Evolutionary conservation across 192 early-diverging fungal genomes (phyloP).

Genomic region (Coemansia sp.): DNA sequence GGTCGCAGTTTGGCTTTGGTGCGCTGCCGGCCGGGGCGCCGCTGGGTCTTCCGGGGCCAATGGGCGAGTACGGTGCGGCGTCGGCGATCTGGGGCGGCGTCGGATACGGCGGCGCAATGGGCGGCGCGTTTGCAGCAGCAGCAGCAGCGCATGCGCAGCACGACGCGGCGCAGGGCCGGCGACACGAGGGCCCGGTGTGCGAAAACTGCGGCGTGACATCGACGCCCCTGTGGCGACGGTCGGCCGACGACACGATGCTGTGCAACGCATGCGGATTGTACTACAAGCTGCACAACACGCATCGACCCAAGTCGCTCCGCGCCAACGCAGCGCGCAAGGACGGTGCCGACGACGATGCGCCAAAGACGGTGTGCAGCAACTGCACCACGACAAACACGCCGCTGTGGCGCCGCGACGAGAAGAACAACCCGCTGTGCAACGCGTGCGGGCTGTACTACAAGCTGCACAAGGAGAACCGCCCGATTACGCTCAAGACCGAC

Average conservation of each 20-base stretch:
- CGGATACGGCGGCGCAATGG: conserved; percentile 34
- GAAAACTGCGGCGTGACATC: conserved; percentile 78
- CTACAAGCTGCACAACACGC: conserved; percentile 84
- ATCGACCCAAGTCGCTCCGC: conserved; percentile 83
- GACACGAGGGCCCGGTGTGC: conserved; percentile 57
- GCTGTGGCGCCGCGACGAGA: conserved; percentile 89
- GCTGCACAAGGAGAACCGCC: conserved; percentile 91
- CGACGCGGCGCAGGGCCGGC: conserved; percentile 13
- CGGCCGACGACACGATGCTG: conserved; percentile 79
- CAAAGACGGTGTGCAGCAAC: conserved; percentile 66
- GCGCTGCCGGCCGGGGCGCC: conserved; percentile 28
- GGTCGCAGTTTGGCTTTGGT: conserved; percentile 49
- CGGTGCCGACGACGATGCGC: conserved; percentile 34
- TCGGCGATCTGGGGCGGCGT: conserved; percentile 46
- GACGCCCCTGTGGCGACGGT: conserved; percentile 91
- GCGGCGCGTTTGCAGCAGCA: neutral
- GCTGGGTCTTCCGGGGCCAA: conserved; percentile 29
- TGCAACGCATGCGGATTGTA: conserved; percentile 99
- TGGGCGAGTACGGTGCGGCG: conserved; percentile 33
- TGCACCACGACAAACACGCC: conserved; percentile 87
- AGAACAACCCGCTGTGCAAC: conserved; percentile 93
- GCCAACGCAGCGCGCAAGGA: conserved; percentile 67
- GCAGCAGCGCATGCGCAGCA: conserved; percentile 13
- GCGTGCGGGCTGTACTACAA: too few species aligned
- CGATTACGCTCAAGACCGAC: conserved; percentile 86